Base-by-base conservation (phyloP, 106 monocot genomes). In the Allium sativum region DNA sequence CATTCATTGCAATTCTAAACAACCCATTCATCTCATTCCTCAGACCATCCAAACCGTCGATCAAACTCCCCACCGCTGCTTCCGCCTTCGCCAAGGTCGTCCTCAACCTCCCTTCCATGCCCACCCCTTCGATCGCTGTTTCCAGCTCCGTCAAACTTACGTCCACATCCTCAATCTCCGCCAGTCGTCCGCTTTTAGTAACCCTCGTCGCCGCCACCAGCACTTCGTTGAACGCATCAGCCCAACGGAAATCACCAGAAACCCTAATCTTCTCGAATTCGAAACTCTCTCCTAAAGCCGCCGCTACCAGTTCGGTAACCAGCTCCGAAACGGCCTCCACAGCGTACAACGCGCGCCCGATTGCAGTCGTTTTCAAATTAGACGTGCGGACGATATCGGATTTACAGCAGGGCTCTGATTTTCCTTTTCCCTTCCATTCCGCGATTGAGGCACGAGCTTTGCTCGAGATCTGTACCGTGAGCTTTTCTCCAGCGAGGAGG, bases 301-400 rank as follows among this genome's bases (percentile, higher is more conserved):
- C 61, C 3, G 53, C 19, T 16, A 77, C 20, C 31, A 62, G 22
- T 0, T 73, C 69, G 40, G 65, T 56, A 7, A 81, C 65, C 5
- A 89, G 73, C 8, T 55, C 53, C 14, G 81, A 89, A 12, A 89
- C 48, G 18, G 76, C 77, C 31, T 81, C 81, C 10, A 85, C 85
- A 61, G 90, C 79, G 68, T 72, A 78, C 63, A 85, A 65, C 55
- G 70, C 77, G 56, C 72, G 56, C 8, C 46, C 56, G 53, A 77
- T 66, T n/a, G 76, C 60, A 6, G 73, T 65, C 47, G 68, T 22
- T 68, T 47, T 70, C 16, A 70, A 68, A 17, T 76, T 74, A 7
- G 61, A 74, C 0, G 61, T 47, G 43, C 11, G 45, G 55, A 56
- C n/a, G 3, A 45, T 47, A 48, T 62, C 47, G 68, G 6, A 7